Evolutionary conservation across 148 eudicot species (phyloP).

Genomic region (Rhododendron mucronatum): DNA sequence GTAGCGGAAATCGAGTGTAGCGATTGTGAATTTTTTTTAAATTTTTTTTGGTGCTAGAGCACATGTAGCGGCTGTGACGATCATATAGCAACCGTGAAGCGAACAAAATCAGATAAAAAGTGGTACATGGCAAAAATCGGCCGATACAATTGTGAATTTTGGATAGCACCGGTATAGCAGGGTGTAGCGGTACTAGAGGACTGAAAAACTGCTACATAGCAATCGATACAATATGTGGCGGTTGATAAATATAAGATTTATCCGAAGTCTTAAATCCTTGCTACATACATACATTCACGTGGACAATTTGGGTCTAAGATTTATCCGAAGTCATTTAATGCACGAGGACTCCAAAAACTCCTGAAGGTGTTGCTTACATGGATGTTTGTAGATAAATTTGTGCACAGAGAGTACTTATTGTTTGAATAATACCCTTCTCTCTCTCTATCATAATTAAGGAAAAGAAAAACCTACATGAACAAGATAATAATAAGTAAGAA

Average conservation of each 20-base stretch:
- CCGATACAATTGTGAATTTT: not conserved
- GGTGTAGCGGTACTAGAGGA: too few species aligned
- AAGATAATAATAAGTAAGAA: not conserved
- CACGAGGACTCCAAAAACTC: not conserved
- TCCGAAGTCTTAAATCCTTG: not conserved
- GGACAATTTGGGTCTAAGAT: not conserved
- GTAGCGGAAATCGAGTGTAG: not conserved
- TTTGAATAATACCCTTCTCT: not conserved
- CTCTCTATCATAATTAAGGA: not conserved
- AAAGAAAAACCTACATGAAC: not conserved
- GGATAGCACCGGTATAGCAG: too few species aligned
- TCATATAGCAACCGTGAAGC: too few species aligned
- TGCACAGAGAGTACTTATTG: not conserved
- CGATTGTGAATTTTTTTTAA: too few species aligned
- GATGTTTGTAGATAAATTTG: not conserved
- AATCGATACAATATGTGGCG: too few species aligned
- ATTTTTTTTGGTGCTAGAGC: too few species aligned
- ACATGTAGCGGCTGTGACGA: too few species aligned
- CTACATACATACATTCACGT: not conserved
- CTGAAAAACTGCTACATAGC: too few species aligned
- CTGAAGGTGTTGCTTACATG: not conserved
- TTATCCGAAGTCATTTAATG: not conserved
- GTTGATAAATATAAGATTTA: too few species aligned
- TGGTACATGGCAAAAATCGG: not conserved
- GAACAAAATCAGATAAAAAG: not conserved